phyloP scores from a whole-genome alignment of 1,284 basidiomycete genomes.

The Rhodotorula sp. region DNA sequence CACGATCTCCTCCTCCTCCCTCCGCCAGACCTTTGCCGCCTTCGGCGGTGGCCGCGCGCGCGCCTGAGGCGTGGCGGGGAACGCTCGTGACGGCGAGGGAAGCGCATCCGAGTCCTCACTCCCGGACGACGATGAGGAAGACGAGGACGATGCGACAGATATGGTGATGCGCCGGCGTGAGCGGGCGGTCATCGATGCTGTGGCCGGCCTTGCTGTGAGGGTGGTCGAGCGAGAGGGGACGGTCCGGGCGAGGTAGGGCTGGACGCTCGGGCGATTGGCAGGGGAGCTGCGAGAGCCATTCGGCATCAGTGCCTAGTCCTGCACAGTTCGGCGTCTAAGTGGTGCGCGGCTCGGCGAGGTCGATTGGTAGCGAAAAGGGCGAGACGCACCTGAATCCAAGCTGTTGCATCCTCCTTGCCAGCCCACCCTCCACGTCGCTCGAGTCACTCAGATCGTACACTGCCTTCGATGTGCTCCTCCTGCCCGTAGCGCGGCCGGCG shows the following conservation, averaged over 20 bases:
- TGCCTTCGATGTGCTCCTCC: not conserved
- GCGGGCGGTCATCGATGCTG: not conserved
- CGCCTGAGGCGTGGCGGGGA: not conserved
- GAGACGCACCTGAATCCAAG: not conserved
- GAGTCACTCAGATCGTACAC: not conserved
- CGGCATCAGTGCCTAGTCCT: too few species aligned
- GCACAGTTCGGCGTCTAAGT: too few species aligned
- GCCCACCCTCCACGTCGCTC: not conserved
- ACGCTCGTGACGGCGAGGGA: not conserved
- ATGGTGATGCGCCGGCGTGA: constrained; percentile 18
- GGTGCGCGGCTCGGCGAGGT: too few species aligned
- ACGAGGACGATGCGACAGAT: constrained; percentile 7
- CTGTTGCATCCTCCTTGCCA: not conserved
- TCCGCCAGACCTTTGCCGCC: not conserved
- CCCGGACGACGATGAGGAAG: not conserved
- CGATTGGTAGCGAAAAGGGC: not conserved
- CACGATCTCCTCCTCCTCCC: constrained; percentile 13
- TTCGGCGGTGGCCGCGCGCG: not conserved
- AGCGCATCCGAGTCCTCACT: not conserved
- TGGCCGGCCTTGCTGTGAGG: not conserved
- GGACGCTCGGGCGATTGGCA: not conserved
- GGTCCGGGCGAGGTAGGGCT: not conserved
- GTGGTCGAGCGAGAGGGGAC: not conserved
- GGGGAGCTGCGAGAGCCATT: not conserved
- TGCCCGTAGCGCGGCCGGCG: too few species aligned